Conservation (phyloP, 2,329 filamentous ascomycete species). For the Phialemoniopsis sp. region DNA sequence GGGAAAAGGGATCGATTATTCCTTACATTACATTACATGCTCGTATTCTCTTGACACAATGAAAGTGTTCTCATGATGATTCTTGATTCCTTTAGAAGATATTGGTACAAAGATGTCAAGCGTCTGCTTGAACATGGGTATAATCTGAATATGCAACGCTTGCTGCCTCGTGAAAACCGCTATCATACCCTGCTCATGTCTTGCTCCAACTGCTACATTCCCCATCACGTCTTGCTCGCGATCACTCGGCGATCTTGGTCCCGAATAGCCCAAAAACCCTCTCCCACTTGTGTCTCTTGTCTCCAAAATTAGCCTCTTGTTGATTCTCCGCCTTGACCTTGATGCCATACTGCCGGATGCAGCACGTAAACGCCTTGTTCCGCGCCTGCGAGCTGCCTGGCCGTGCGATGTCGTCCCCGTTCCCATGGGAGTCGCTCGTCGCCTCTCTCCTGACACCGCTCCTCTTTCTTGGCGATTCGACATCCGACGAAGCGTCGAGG, state of each 20-base stretch:
- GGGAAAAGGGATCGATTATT: no score
- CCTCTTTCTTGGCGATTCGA: slow-evolving; percentile 13
- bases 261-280: slow-evolving; percentile 62
- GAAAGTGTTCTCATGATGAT: no score
- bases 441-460: slow-evolving; percentile 5
- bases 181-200: background rate
- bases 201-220: no score
- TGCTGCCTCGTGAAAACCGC: background rate
- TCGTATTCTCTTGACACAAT: no score
- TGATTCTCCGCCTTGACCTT: slow-evolving; percentile 34
- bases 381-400: slow-evolving; percentile 22
- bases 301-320: slow-evolving; percentile 37
- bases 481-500: slow-evolving; percentile 29
- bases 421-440: slow-evolving; percentile 9
- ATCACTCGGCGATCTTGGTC: slow-evolving; percentile 44
- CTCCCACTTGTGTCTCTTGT: slow-evolving; percentile 48
- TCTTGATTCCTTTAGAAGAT: no score
- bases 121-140: no score
- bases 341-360: slow-evolving; percentile 68
- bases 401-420: slow-evolving; percentile 6
- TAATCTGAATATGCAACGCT: no score
- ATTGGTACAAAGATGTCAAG: no score
- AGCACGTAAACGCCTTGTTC: slow-evolving; percentile 64
- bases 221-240: no score
- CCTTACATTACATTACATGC: no score